Evolutionary conservation across 305 asterid genomes (phyloP), one percentile per base, ranked within the genome.

Genomic region (Petunia hybrid): DNA sequence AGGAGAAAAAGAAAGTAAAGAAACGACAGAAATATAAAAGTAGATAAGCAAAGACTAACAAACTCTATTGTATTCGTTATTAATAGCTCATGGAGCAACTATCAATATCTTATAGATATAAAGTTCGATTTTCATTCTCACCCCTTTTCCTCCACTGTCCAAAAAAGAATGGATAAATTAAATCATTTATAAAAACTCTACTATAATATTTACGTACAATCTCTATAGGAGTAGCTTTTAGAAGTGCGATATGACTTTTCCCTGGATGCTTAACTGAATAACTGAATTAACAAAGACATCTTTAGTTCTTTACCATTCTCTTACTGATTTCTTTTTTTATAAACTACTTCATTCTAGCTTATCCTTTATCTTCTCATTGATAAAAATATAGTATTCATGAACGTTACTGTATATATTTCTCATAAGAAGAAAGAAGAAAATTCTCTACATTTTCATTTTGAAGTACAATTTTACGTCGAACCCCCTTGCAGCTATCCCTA

Each of bases 231-330:
- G 48, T 62, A 64, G 53, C 80, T 43, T 56, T 73, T 73, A 63
- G 64, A 81, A 86, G 76, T 82, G 91, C 78, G 60, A 62, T 59
- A 75, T 57, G 39, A 82, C 82, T 76, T 82, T 81, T 36, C 16
- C 76, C 48, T 43, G 77, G 83, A 78, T 46, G 57, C 63, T 79
- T 77, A 59, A 51, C 92, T 78, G 90, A 87, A 84, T 85, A 87
- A 89, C 92, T 80, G 90, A 87, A 88, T 86, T 70, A 90, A 83
- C 87, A 83, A 83, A 86, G 45, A 87, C 86, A 86, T 85, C 89
- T 87, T 85, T 68, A 22, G 31, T 22, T 22, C 31, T 22, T 22
- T 22, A 22, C 45, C 46, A 38, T 80, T 14, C 80, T 53, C 45
- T 78, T 59, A 39, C 16, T 22, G 60, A 55, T 55, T 55, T 56